These are phyloP conservation scores for Clonostachys rosea DNA, from an alignment of 2,329 filamentous ascomycete genomes.

Conservation along the genomic window DNA sequence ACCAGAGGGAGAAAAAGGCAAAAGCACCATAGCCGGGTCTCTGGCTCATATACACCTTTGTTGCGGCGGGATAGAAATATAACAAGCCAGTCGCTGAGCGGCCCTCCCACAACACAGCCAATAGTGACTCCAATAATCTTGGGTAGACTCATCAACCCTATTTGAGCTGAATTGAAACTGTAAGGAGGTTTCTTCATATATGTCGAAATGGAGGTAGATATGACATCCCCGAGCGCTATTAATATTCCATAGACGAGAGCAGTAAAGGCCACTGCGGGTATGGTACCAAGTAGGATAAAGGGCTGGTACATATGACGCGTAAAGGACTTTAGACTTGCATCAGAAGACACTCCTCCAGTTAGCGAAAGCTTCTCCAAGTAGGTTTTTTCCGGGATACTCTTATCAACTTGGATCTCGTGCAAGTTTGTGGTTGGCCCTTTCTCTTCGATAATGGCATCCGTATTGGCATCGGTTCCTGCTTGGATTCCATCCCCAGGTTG, in stretches of 20 bases:
- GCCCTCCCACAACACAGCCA: constrained; percentile 21
- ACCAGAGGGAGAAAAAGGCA: not conserved
- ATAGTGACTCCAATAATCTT: constrained; percentile 30
- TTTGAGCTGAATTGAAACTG: constrained; percentile 25
- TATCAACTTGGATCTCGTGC: constrained; percentile 5
- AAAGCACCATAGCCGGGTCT: constrained; percentile 33
- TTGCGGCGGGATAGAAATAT: constrained; percentile 25
- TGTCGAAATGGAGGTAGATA: constrained; percentile 12
- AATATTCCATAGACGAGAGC: too few species aligned
- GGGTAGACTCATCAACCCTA: constrained; percentile 31
- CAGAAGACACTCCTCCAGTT: too few species aligned
- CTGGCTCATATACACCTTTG: constrained; percentile 34
- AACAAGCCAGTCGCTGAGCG: constrained; percentile 26
- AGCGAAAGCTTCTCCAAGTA: constrained; percentile 31
- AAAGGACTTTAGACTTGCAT: too few species aligned
- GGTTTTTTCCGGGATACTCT: constrained; percentile 27
- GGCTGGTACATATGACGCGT: too few species aligned
- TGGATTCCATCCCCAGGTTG: too few species aligned
- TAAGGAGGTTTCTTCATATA: constrained; percentile 21
- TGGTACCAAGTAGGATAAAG: too few species aligned
- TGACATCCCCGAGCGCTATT: too few species aligned
- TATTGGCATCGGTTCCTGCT: too few species aligned
- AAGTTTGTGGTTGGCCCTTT: too few species aligned
- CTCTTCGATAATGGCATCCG: too few species aligned
- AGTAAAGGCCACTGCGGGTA: too few species aligned